Percentiles rank a stretch among this genome's conserved stretches.
Conservation (phyloP, 1,139 yeast genomes). For the Chernovozyma sophiae-reginae region DNA sequence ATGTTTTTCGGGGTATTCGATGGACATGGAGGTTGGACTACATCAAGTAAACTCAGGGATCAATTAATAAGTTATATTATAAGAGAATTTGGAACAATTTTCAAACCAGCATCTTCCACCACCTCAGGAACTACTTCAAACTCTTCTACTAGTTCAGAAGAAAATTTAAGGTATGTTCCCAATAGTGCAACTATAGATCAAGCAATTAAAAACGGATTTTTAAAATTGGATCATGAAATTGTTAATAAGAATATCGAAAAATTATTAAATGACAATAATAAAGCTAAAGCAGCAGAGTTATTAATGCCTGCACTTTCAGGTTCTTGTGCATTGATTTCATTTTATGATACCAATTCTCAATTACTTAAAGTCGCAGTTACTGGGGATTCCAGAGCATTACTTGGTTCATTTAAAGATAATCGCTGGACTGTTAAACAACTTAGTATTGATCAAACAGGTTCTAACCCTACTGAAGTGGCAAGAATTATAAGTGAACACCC, state of each 20-base stretch:
- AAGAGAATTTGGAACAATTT: conserved; percentile 68
- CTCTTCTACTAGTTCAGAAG: conserved; percentile 33
- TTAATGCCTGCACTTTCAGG: conserved; percentile 95
- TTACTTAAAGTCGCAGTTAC: conserved; percentile 86
- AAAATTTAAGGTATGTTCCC: conserved; percentile 51
- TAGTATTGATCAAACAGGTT: conserved; percentile 92
- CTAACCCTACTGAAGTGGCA: conserved; percentile 81
- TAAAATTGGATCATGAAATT: conserved; percentile 80
- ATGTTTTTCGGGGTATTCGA: conserved; percentile 95
- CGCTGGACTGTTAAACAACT: conserved; percentile 86
- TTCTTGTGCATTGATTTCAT: conserved; percentile 84
- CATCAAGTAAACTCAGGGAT: conserved; percentile 79
- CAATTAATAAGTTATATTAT: conserved; percentile 72
- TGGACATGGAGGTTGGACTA: conserved; percentile 97
- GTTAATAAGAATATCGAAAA: conserved; percentile 71
- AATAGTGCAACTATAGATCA: conserved; percentile 66
- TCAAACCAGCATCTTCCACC: conserved; percentile 32
- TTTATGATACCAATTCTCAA: conserved; percentile 74
- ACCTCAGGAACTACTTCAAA: background rate
- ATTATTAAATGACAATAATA: conserved; percentile 60
- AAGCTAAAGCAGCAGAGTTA: conserved; percentile 62
- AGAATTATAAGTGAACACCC: conserved; percentile 88
- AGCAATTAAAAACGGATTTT: conserved; percentile 79
- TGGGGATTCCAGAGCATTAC: conserved; percentile 91
- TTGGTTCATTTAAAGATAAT: conserved; percentile 70